Conservation (phyloP, 345 rosid genomes). For the Lumnitzera racemosa region DNA sequence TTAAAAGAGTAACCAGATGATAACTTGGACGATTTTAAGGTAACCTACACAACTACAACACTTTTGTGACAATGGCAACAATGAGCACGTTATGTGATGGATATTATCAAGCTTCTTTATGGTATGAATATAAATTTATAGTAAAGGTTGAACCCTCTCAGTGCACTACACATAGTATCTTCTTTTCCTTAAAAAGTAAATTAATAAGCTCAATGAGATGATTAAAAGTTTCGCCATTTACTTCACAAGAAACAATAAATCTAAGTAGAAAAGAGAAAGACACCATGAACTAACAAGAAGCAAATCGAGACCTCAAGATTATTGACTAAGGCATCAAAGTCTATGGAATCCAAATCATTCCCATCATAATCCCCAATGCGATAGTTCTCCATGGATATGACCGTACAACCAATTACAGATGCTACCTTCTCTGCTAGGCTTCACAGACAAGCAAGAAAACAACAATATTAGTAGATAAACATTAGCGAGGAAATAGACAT, state of each 20-base stretch:
- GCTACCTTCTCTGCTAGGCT: constrained; percentile 99
- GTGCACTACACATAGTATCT: no score
- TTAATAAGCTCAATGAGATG: no score
- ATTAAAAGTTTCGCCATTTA: not conserved
- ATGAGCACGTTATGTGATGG: no score
- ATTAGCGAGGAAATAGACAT: no score
- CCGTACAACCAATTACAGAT: constrained; percentile 89
- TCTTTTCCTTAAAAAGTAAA: no score
- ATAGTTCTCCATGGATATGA: constrained; percentile 98
- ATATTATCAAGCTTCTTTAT: no score
- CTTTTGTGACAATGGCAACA: no score
- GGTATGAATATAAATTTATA: no score
- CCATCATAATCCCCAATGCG: constrained; percentile 73
- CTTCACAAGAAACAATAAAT: constrained; percentile 2
- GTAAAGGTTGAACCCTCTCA: no score
- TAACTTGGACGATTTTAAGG: no score
- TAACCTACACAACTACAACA: no score
- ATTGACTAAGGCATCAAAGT: constrained; percentile 74
- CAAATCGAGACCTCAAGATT: constrained; percentile 67
- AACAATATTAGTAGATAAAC: constrained; percentile 2
- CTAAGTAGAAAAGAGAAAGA: not conserved
- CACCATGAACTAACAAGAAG: constrained; percentile 3
- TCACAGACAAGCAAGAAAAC: constrained; percentile 25
- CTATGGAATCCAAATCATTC: constrained; percentile 77
- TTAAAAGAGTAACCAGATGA: no score